phyloP scores from a whole-genome alignment of 140 eudicot genomes.

The Senecio squalidus region DNA sequence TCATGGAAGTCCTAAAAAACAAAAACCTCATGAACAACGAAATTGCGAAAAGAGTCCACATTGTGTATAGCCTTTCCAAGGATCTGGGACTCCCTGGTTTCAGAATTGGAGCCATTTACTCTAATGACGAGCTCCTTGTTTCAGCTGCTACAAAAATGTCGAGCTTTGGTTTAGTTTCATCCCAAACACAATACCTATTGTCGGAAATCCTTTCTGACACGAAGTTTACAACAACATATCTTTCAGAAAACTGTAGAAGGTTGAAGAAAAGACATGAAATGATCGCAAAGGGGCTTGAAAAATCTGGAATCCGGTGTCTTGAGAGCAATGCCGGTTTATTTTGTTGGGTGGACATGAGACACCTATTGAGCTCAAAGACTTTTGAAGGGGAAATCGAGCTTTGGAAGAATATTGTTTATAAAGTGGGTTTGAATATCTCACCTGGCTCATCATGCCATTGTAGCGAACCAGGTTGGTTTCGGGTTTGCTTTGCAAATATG shows the following conservation, averaged over 20 bases:
- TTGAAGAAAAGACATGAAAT: conserved; percentile 35
- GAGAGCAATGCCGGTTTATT: conserved; percentile 53
- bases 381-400: conserved; percentile 45
- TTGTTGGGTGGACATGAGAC: conserved; percentile 58
- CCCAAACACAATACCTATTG: conserved; percentile 51
- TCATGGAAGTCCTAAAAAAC: conserved; percentile 59
- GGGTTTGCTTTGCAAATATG: conserved; percentile 60
- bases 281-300: conserved; percentile 38
- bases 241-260: conserved; percentile 31
- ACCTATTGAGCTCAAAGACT: conserved; percentile 32
- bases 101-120: conserved; percentile 85
- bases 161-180: conserved; percentile 50
- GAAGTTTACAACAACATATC: conserved; percentile 32
- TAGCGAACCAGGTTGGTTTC: conserved; percentile 56
- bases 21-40: conserved; percentile 36
- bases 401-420: conserved; percentile 51
- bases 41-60: conserved; percentile 65
- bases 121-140: conserved; percentile 35
- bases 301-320: conserved; percentile 43
- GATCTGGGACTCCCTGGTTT: conserved; percentile 88
- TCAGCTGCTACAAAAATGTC: conserved; percentile 61
- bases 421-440: conserved; percentile 49
- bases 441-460: conserved; percentile 68
- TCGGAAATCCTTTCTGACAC: conserved; percentile 43
- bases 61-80: conserved; percentile 77